phyloP scores from a whole-genome alignment of 2,329 filamentous ascomycete species.

The Pseudogymnoascus sp. region DNA sequence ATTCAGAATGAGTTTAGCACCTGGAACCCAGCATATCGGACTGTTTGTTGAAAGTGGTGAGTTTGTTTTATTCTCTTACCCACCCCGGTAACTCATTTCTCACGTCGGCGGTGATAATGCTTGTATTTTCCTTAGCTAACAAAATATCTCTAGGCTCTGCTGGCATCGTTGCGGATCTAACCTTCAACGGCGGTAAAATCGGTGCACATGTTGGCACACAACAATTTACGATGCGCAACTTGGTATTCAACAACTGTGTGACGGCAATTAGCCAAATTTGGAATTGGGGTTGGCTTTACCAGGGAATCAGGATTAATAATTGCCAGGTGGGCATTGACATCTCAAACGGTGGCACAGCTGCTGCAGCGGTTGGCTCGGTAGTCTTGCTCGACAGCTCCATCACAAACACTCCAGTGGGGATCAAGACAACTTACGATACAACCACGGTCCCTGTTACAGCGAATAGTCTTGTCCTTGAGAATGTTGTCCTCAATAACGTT shows the following conservation, averaged over 20 bases:
- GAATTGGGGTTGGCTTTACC: slow-evolving; percentile 53
- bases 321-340: slow-evolving; percentile 46
- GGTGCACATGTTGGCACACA: slow-evolving; percentile 56
- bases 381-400: slow-evolving; percentile 48
- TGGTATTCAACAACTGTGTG: slow-evolving; percentile 37
- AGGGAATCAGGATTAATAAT: slow-evolving; percentile 42
- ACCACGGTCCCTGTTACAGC: slow-evolving; percentile 52
- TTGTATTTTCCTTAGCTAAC: neutral
- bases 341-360: slow-evolving; percentile 34
- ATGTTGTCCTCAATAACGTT: slow-evolving; percentile 68
- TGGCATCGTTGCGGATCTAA: slow-evolving; percentile 50
- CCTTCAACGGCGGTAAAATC: slow-evolving; percentile 51
- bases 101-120: slow-evolving; percentile 13
- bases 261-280: slow-evolving; percentile 50
- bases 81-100: slow-evolving; percentile 40
- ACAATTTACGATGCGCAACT: slow-evolving; percentile 52
- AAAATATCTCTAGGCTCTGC: slow-evolving; percentile 34
- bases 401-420: slow-evolving; percentile 39
- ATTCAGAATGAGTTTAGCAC: slow-evolving; percentile 44
- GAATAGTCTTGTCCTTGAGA: slow-evolving; percentile 74
- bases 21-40: slow-evolving; percentile 34
- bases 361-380: slow-evolving; percentile 45
- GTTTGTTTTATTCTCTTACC: slow-evolving; percentile 36
- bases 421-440: slow-evolving; percentile 40
- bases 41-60: slow-evolving; percentile 45